Conservation (phyloP, 805 yeast genomes). For the Kazachstania taianensis region DNA sequence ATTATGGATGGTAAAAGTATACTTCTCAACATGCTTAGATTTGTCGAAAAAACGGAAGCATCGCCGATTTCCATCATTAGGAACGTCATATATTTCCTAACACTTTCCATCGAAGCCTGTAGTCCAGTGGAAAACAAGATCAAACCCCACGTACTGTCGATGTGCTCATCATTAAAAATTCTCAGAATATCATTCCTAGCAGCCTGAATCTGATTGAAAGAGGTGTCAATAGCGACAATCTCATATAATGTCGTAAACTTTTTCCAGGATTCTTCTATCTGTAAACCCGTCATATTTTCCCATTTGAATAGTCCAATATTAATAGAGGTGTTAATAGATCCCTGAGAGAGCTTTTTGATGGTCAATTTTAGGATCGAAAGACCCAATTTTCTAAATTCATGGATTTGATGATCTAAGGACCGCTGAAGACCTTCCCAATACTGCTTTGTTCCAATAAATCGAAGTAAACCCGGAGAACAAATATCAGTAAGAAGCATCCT, state of each 20-base stretch:
- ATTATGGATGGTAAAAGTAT: constrained; percentile 49
- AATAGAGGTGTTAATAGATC: too few relatives aligned
- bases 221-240: constrained; percentile 73
- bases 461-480: constrained; percentile 4
- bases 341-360: constrained; percentile 37
- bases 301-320: too few relatives aligned
- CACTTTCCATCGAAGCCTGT: constrained; percentile 66
- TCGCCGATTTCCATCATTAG: constrained; percentile 45
- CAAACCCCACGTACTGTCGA: constrained; percentile 65
- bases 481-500: constrained; percentile 35
- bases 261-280: constrained; percentile 46
- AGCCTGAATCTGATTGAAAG: constrained; percentile 77
- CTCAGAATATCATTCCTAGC: constrained; percentile 53
- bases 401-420: constrained; percentile 45
- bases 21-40: constrained; percentile 29
- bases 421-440: constrained; percentile 53
- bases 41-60: constrained; percentile 37
- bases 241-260: constrained; percentile 67
- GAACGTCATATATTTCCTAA: constrained; percentile 51
- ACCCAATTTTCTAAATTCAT: constrained; percentile 61
- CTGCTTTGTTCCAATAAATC: constrained; percentile 13
- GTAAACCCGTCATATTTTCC: constrained; percentile 25
- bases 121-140: constrained; percentile 68
- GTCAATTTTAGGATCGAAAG: constrained; percentile 57
- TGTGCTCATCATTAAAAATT: constrained; percentile 41